Conservation (phyloP, 108 stramenopile species). For the Mayamaea pseudoterrestris region DNA sequence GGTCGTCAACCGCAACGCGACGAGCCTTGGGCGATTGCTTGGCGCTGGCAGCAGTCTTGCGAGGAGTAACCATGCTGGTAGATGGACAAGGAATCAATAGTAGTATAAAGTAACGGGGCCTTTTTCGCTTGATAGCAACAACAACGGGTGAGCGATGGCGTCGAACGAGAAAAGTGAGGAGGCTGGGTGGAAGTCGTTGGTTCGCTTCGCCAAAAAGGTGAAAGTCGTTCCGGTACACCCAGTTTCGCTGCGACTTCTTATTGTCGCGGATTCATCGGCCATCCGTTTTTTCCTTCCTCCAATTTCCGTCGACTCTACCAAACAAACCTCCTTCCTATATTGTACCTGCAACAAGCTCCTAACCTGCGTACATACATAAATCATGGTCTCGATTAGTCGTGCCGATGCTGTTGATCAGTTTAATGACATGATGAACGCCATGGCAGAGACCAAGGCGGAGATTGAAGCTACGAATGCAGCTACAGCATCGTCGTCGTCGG, state of each 20-base stretch:
- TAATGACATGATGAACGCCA: slow-evolving; percentile 42
- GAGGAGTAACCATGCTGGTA: no score
- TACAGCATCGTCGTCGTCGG: slow-evolving; percentile 22
- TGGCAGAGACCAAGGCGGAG: slow-evolving; percentile 43
- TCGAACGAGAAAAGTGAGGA: no score
- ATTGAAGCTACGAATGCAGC: slow-evolving; percentile 54
- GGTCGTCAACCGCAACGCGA: no score
- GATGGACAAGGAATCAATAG: no score
- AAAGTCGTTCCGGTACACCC: no score
- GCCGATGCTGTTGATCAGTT: slow-evolving; percentile 4
- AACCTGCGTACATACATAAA: neutral
- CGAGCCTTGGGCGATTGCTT: no score
- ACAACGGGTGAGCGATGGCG: no score
- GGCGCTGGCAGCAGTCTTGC: no score
- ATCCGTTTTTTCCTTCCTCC: neutral
- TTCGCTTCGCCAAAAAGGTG: no score
- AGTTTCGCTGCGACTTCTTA: neutral
- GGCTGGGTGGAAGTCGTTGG: no score
- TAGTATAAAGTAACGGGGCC: no score
- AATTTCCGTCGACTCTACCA: neutral
- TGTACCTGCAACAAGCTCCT: neutral
- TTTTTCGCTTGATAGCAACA: no score
- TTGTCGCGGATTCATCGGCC: neutral
- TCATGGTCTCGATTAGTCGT: neutral
- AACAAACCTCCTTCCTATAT: neutral